phyloP scores from a whole-genome alignment of 2,329 filamentous ascomycete genomes.

The Calonectria multiphialidica region DNA sequence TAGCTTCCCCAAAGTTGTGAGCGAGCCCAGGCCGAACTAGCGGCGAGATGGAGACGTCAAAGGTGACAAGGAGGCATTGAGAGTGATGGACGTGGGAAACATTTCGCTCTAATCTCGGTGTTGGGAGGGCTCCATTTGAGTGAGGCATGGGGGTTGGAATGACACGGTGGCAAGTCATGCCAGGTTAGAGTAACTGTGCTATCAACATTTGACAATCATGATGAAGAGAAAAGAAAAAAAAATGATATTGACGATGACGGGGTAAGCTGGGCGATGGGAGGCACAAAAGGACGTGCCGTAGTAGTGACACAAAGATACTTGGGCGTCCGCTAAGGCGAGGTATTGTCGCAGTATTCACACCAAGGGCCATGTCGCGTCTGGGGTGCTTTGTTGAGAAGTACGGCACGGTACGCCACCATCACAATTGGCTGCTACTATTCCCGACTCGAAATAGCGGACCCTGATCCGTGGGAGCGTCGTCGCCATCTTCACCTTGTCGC shows the following conservation, averaged over 20 bases:
- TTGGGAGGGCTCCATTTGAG: constrained; percentile 16
- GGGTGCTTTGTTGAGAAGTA: constrained; percentile 36
- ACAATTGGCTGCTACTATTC: constrained; percentile 5
- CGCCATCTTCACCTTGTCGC: constrained; percentile 19
- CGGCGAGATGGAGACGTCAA: constrained; percentile 28
- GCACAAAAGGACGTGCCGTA: not conserved
- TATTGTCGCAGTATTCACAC: constrained; percentile 11
- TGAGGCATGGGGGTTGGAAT: constrained; percentile 9
- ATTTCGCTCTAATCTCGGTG: constrained; percentile 35
- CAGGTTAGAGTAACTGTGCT: not conserved
- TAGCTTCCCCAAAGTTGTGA: constrained; percentile 16
- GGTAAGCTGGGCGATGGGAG: not conserved
- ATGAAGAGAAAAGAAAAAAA: not conserved
- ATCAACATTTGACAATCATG: not conserved
- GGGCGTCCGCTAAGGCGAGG: constrained; percentile 18
- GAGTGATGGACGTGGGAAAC: not conserved
- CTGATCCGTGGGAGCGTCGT: constrained; percentile 6
- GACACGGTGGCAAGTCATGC: not conserved
- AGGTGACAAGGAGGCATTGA: constrained; percentile 1
- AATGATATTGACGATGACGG: not conserved
- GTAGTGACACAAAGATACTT: constrained; percentile 22
- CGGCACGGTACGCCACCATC: constrained; percentile 21
- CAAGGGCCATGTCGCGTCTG: not conserved
- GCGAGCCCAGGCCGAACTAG: constrained; percentile 34
- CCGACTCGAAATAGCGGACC: not conserved